A percentile compares a stretch with the other conserved stretches of the same genome.
Evolutionary conservation across 371 early-diverging fungal genomes (phyloP).

Genomic region (Rhizopus arrhizus): DNA sequence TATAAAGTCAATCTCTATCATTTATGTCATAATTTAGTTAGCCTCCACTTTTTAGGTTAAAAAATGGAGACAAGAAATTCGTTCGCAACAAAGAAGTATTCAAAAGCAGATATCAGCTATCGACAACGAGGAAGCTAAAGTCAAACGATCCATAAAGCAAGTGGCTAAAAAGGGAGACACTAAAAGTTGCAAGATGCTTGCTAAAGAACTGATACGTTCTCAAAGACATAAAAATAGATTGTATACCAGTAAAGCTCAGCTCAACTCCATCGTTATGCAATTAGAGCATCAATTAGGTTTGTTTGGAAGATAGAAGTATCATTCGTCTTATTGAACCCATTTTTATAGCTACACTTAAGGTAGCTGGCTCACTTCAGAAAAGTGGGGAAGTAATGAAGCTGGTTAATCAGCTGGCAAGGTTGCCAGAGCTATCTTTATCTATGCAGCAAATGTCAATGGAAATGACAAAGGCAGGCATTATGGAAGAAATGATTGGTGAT

Average conservation of each 20-base stretch:
- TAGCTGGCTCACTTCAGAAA: slow-evolving; percentile 87
- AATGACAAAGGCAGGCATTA: slow-evolving; percentile 96
- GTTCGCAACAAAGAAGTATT: slow-evolving; percentile 85
- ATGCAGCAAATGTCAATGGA: slow-evolving; percentile 94
- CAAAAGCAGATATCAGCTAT: slow-evolving; percentile 83
- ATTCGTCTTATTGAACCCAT: background rate
- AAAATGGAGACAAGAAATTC: slow-evolving; percentile 89
- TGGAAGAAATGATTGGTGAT: slow-evolving; percentile 94
- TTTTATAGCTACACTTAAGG: slow-evolving; percentile 74
- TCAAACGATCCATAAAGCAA: slow-evolving; percentile 76
- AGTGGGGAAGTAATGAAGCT: slow-evolving; percentile 89
- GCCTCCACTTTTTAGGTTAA: slow-evolving; percentile 61
- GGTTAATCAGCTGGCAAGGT: slow-evolving; percentile 80
- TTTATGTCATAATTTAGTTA: background rate
- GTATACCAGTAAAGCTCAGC: slow-evolving; percentile 88
- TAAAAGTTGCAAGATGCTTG: slow-evolving; percentile 76
- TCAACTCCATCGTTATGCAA: slow-evolving; percentile 90
- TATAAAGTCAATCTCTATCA: background rate
- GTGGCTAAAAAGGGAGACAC: slow-evolving; percentile 87
- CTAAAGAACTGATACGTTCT: slow-evolving; percentile 84
- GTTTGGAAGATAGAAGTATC: background rate
- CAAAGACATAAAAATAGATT: slow-evolving; percentile 80
- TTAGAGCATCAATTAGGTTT: slow-evolving; percentile 86
- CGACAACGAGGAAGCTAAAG: slow-evolving; percentile 82
- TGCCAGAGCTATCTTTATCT: slow-evolving; percentile 80